These are phyloP conservation scores for Capronia americana DNA, from an alignment of 2,329 filamentous ascomycete species.

Conservation along the genomic window DNA sequence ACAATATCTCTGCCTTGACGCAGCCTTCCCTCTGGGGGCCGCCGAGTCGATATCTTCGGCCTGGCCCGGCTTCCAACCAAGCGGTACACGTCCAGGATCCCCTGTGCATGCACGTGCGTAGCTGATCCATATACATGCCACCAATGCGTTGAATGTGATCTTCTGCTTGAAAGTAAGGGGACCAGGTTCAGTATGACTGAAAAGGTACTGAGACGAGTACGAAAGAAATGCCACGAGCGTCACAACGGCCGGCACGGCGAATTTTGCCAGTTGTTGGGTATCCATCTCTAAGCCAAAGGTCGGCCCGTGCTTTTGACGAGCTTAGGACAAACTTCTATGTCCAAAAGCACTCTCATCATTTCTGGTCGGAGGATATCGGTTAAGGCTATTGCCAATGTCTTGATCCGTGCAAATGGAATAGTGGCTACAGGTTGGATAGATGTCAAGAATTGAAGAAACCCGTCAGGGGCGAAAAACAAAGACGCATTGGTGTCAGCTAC, in stretches of 20 bases:
- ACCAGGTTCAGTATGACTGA: conserved; percentile 58
- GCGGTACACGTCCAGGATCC: conserved; percentile 63
- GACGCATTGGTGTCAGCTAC: background rate
- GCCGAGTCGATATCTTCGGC: conserved; percentile 29
- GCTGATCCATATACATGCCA: conserved; percentile 63
- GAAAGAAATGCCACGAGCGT: conserved; percentile 64
- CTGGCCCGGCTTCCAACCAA: conserved; percentile 46
- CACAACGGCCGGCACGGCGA: conserved; percentile 62
- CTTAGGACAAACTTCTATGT: background rate
- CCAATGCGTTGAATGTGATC: conserved; percentile 58
- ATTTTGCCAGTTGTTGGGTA: conserved; percentile 31
- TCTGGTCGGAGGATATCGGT: background rate
- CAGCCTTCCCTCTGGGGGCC: conserved; percentile 23
- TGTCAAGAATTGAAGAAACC: background rate
- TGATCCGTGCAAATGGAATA: background rate
- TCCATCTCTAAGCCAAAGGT: conserved; percentile 17
- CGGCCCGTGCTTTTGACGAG: background rate
- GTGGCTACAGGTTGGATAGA: background rate
- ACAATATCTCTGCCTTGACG: conserved; percentile 60
- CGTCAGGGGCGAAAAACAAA: background rate
- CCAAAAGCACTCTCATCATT: background rate
- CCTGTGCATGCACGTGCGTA: conserved; percentile 66
- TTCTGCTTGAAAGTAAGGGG: conserved; percentile 57
- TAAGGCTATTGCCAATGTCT: background rate
- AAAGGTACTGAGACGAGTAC: conserved; percentile 66